Conservation (phyloP, 768 basidiomycete genomes). For the Tubosaeta sp. region DNA sequence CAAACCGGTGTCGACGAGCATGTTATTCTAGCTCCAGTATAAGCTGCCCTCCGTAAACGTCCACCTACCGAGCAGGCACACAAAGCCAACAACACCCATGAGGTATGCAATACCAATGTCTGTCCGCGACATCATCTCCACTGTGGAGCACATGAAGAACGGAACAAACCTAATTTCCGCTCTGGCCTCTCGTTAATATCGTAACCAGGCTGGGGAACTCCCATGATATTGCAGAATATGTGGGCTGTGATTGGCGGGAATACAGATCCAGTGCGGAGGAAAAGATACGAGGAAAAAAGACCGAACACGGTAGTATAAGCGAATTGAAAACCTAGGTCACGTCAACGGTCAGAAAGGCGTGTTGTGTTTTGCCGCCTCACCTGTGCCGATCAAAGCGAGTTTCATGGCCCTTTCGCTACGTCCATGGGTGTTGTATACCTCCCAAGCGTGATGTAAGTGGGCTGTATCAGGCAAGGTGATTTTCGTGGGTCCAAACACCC, state of each 20-base stretch:
- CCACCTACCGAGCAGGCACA: slow-evolving; percentile 50
- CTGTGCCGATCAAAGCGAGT: slow-evolving; percentile 49
- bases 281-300: slow-evolving; percentile 79
- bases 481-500: background rate
- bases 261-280: slow-evolving; percentile 81
- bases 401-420: slow-evolving; percentile 59
- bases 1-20: slow-evolving; percentile 10
- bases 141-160: slow-evolving; percentile 8
- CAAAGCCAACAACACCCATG: slow-evolving; percentile 56
- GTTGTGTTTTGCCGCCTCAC: slow-evolving; percentile 36
- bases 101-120: slow-evolving; percentile 55
- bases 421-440: slow-evolving; percentile 74
- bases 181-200: slow-evolving; percentile 54
- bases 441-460: slow-evolving; percentile 90
- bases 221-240: slow-evolving; percentile 93
- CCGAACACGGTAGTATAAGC: slow-evolving; percentile 92
- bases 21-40: slow-evolving; percentile 37
- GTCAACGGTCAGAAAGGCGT: slow-evolving; percentile 13
- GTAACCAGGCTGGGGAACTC: slow-evolving; percentile 62
- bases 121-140: slow-evolving; percentile 26
- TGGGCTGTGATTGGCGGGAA: slow-evolving; percentile 77
- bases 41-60: slow-evolving; percentile 36
- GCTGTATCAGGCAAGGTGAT: slow-evolving; percentile 43
- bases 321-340: slow-evolving; percentile 72
- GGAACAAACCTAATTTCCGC: slow-evolving; percentile 46